These are phyloP conservation scores for Clarireedia paspali DNA, from an alignment of 2,329 filamentous ascomycete species.

Conservation along the genomic window DNA sequence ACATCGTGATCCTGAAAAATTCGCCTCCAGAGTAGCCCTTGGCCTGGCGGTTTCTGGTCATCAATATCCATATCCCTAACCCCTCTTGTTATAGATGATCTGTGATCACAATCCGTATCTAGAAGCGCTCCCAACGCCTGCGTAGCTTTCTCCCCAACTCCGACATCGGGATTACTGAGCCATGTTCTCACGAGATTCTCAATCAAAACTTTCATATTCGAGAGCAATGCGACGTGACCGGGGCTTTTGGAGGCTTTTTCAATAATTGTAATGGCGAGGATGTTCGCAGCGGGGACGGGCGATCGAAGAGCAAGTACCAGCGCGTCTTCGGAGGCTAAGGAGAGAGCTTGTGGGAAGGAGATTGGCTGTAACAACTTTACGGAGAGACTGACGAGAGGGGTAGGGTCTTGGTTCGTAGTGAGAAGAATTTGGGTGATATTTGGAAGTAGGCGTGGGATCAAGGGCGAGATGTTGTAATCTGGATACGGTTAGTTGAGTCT, in stretches of 20 bases:
- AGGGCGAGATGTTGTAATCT: slow-evolving; percentile 45
- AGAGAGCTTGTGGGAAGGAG: slow-evolving; percentile 42
- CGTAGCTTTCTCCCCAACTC: slow-evolving; percentile 46
- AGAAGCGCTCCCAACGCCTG: slow-evolving; percentile 46
- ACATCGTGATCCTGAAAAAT: slow-evolving; percentile 40
- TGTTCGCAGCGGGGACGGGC: slow-evolving; percentile 46
- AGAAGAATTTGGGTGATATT: slow-evolving; percentile 46
- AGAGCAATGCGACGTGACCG: slow-evolving; percentile 42
- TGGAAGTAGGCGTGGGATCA: slow-evolving; percentile 47
- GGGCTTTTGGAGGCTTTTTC: slow-evolving; percentile 45
- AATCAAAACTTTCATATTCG: slow-evolving; percentile 41
- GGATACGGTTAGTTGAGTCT: too few relatives aligned
- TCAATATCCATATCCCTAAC: slow-evolving; percentile 30
- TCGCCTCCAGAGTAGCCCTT: slow-evolving; percentile 46
- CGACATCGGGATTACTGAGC: slow-evolving; percentile 45
- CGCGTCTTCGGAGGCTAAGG: slow-evolving; percentile 42
- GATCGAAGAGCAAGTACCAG: slow-evolving; percentile 46
- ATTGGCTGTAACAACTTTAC: slow-evolving; percentile 49
- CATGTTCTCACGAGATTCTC: slow-evolving; percentile 42
- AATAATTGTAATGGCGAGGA: slow-evolving; percentile 49
- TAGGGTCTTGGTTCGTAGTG: slow-evolving; percentile 42
- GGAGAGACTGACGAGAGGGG: slow-evolving; percentile 43
- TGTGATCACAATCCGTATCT: slow-evolving; percentile 44
- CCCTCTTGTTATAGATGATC: slow-evolving; percentile 23
- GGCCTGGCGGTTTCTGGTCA: slow-evolving; percentile 37